Conservation (phyloP, 331 rosid genomes). For the Spiraea crenata region DNA sequence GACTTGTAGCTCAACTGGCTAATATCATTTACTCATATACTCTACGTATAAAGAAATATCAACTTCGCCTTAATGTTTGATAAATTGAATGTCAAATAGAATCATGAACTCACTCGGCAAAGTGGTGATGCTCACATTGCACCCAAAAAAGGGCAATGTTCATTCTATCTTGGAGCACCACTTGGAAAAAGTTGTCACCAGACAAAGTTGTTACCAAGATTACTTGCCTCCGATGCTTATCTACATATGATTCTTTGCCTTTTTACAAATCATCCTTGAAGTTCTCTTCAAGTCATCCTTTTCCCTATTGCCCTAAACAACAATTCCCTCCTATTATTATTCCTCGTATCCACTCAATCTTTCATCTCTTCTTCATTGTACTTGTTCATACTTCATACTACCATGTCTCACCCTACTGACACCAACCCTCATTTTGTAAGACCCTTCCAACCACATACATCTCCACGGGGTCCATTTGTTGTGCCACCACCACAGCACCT, state of each 20-base stretch:
- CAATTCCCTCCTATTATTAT: constrained; percentile 25
- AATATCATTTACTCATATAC: too few species aligned
- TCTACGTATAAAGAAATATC: too few species aligned
- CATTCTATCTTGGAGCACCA: neutral
- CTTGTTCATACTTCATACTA: constrained; percentile 16
- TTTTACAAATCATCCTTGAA: constrained; percentile 62
- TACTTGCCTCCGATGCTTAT: constrained; percentile 48
- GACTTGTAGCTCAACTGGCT: too few species aligned
- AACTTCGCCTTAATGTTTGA: too few species aligned
- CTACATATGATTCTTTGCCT: constrained; percentile 70
- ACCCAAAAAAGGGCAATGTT: too few species aligned
- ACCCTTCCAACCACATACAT: constrained; percentile 19
- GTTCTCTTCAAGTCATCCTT: constrained; percentile 69
- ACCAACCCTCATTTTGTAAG: constrained; percentile 64
- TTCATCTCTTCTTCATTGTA: constrained; percentile 2
- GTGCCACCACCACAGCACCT: constrained; percentile 14
- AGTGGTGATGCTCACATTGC: neutral
- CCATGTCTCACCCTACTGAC: constrained; percentile 44
- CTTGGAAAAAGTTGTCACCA: constrained; percentile 17
- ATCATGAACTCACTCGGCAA: too few species aligned
- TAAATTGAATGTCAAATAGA: too few species aligned
- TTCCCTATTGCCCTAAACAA: constrained; percentile 31
- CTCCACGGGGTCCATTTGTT: neutral
- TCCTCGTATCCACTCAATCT: neutral
- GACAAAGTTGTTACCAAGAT: constrained; percentile 26